A percentile compares a stretch with the other conserved stretches of the same genome.
Evolutionary conservation across 2,329 filamentous ascomycete genomes (phyloP).

Genomic region (Cercospora berteroae): DNA sequence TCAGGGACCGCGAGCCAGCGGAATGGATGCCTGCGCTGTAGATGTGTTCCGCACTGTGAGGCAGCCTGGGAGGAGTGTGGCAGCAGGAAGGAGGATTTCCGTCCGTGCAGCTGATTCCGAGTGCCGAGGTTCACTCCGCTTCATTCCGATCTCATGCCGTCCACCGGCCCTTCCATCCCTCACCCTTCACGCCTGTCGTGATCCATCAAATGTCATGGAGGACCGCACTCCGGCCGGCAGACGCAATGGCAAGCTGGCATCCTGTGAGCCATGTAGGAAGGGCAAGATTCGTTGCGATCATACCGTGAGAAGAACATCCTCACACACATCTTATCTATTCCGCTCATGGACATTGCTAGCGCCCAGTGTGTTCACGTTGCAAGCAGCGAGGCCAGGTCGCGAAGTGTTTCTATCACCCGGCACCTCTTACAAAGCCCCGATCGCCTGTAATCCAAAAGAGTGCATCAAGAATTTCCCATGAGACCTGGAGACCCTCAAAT

Average conservation of each 20-base stretch:
- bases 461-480: background rate
- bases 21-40: background rate
- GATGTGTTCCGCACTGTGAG: background rate
- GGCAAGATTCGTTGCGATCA: slow-evolving; percentile 26
- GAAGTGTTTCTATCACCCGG: slow-evolving; percentile 25
- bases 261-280: slow-evolving; percentile 20
- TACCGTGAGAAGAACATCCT: no score
- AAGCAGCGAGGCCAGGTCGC: slow-evolving; percentile 7
- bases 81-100: background rate
- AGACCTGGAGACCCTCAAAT: background rate
- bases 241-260: slow-evolving; percentile 21
- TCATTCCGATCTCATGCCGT: background rate
- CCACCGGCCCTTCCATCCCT: background rate
- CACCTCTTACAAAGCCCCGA: slow-evolving; percentile 19
- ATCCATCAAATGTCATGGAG: background rate
- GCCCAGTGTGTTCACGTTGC: slow-evolving; percentile 21
- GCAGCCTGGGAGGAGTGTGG: background rate
- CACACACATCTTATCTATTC: no score
- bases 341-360: no score
- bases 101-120: background rate
- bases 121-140: background rate
- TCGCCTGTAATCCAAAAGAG: background rate
- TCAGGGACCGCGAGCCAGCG: background rate
- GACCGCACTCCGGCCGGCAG: slow-evolving; percentile 11
- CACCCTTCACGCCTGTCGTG: background rate